Conservation (phyloP, 179 eudicot species). For the Drosera spatulata region DNA sequence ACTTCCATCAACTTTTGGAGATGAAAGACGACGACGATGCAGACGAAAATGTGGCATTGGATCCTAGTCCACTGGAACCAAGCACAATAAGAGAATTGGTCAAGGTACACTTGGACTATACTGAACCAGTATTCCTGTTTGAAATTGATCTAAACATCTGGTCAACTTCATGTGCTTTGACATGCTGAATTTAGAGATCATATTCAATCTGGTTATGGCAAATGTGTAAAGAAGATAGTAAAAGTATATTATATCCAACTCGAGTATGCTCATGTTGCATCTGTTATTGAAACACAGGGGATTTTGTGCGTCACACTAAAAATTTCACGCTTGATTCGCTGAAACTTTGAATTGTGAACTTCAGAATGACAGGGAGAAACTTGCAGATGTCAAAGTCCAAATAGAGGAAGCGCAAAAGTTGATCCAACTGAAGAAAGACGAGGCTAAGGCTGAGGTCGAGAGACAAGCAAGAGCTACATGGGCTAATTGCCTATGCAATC, state of each 20-base stretch:
- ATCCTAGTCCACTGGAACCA: conserved; percentile 18
- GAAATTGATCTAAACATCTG: no score
- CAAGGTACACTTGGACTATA: conserved; percentile 15
- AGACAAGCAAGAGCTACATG: conserved; percentile 55
- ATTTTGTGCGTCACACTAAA: not conserved
- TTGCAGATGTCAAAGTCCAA: conserved; percentile 31
- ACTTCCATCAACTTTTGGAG: conserved; percentile 35
- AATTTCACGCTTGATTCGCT: not conserved
- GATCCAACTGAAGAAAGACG: conserved; percentile 22
- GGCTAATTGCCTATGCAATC: conserved; percentile 50
- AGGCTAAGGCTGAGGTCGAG: conserved; percentile 29
- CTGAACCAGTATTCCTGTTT: no score
- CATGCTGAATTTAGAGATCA: no score
- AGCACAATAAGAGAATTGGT: conserved; percentile 9
- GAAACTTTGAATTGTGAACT: not conserved
- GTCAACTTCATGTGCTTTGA: no score
- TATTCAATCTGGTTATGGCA: no score
- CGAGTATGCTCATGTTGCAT: no score
- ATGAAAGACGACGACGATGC: conserved; percentile 17
- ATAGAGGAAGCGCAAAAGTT: conserved; percentile 20
- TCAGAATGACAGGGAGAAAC: conserved; percentile 31
- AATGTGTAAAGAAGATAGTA: no score
- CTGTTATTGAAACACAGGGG: no score
- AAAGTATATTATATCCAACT: no score
- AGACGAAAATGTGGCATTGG: conserved; percentile 17